Evolutionary conservation across 768 basidiomycete species (phyloP).

Genomic region (Suillus brevipes): DNA sequence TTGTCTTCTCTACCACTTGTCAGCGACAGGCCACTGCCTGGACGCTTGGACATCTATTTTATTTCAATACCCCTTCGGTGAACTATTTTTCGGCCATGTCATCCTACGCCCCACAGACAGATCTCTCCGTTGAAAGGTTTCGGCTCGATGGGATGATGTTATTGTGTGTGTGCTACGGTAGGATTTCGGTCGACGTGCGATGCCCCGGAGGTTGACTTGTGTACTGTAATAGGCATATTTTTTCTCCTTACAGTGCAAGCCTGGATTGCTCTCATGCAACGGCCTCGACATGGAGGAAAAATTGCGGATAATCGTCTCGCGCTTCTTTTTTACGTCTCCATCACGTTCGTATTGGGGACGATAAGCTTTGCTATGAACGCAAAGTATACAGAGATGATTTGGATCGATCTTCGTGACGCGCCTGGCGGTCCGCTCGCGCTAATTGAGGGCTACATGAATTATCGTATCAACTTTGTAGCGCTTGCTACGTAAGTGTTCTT

Average conservation of each 20-base stretch:
- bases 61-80: not conserved
- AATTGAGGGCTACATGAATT: not conserved
- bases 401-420: slow-evolving; percentile 21
- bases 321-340: slow-evolving; percentile 2
- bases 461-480: not conserved
- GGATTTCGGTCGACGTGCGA: not conserved
- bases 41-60: not conserved
- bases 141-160: slow-evolving; percentile 26
- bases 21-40: not conserved
- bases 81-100: slow-evolving; percentile 15
- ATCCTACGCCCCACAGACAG: slow-evolving; percentile 18
- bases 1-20: not conserved
- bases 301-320: not conserved
- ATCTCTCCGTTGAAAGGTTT: slow-evolving; percentile 29
- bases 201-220: not conserved
- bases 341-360: slow-evolving; percentile 18
- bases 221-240: slow-evolving; percentile 16
- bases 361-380: slow-evolving; percentile 18
- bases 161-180: slow-evolving; percentile 24
- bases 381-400: slow-evolving; percentile 25
- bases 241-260: slow-evolving; percentile 4
- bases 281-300: not conserved
- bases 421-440: not conserved
- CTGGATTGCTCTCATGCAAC: not conserved
- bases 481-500: not conserved